Evolutionary conservation across 768 basidiomycete genomes (phyloP).

Genomic region (Leccinum variicolor): DNA sequence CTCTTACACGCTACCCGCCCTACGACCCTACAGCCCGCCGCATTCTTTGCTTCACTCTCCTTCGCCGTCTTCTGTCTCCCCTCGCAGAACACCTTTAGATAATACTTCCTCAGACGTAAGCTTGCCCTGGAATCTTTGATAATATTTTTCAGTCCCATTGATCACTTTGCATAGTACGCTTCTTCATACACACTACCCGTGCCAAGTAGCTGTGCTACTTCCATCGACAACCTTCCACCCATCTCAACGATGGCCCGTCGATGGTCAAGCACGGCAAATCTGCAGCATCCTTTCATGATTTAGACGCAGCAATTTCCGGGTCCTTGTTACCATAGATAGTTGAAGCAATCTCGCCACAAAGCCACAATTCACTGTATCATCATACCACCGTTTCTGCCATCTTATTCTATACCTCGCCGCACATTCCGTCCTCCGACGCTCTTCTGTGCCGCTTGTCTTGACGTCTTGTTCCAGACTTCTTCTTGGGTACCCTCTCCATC

Average conservation of each 20-base stretch:
- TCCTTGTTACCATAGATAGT: neutral
- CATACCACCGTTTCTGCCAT: slow-evolving; percentile 1
- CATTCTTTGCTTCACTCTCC: slow-evolving; percentile 27
- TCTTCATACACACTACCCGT: slow-evolving; percentile 23
- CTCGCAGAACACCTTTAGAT: slow-evolving; percentile 26
- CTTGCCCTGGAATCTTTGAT: neutral
- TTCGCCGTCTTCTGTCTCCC: slow-evolving; percentile 22
- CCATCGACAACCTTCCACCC: slow-evolving; percentile 31
- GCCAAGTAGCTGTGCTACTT: slow-evolving; percentile 27
- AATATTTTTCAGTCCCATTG: neutral
- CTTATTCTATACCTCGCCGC: slow-evolving; percentile 11
- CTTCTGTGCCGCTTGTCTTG: slow-evolving; percentile 18
- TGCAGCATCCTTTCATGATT: slow-evolving; percentile 34
- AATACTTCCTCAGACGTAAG: slow-evolving; percentile 26
- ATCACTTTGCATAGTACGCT: slow-evolving; percentile 17
- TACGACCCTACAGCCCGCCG: slow-evolving; percentile 29
- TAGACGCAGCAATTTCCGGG: slow-evolving; percentile 20
- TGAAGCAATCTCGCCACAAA: slow-evolving; percentile 5
- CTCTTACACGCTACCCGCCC: slow-evolving; percentile 28
- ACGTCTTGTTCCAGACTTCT: slow-evolving; percentile 29
- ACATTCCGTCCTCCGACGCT: neutral
- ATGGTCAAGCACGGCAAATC: slow-evolving; percentile 33
- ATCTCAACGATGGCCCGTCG: slow-evolving; percentile 36
- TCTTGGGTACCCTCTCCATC: slow-evolving; percentile 24
- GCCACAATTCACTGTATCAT: slow-evolving; percentile 15